phyloP scores from a whole-genome alignment of 768 basidiomycete species.

The Tricholoma hemisulphureum region DNA sequence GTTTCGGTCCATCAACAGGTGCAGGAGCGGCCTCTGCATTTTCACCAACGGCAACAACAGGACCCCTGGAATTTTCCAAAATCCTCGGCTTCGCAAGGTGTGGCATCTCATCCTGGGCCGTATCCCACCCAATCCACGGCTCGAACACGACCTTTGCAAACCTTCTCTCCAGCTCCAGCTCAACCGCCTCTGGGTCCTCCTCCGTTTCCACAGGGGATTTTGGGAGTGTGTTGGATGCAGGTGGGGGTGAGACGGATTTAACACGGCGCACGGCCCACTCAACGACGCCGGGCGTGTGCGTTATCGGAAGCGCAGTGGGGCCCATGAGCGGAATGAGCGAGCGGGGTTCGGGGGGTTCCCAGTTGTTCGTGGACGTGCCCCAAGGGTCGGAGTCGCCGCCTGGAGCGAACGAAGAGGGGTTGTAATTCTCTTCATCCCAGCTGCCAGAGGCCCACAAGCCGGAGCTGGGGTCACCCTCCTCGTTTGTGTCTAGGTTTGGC shows the following conservation, averaged over 20 bases:
- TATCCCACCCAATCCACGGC: constrained; percentile 45
- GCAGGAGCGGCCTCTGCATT: constrained; percentile 17
- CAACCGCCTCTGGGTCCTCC: constrained; percentile 33
- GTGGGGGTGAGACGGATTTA: constrained; percentile 42
- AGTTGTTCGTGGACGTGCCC: constrained; percentile 10
- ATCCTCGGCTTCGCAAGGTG: constrained; percentile 38
- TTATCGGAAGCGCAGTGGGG: constrained; percentile 53
- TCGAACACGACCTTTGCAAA: constrained; percentile 38
- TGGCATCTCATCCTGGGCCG: constrained; percentile 27
- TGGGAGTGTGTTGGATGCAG: constrained; percentile 24
- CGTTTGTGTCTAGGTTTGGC: constrained; percentile 9
- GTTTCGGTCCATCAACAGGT: constrained; percentile 21
- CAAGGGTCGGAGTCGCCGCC: constrained; percentile 7
- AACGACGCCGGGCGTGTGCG: constrained; percentile 63
- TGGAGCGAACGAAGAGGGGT: not conserved
- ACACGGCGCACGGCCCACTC: constrained; percentile 65
- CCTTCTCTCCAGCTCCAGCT: constrained; percentile 34
- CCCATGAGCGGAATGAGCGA: constrained; percentile 48
- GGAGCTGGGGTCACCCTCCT: constrained; percentile 5
- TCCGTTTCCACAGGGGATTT: constrained; percentile 21
- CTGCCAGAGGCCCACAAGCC: not conserved
- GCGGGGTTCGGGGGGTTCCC: constrained; percentile 22
- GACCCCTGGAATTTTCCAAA: constrained; percentile 33
- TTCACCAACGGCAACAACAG: constrained; percentile 13
- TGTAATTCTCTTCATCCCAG: constrained; percentile 4